phyloP scores from a whole-genome alignment of 768 basidiomycete species.

The Pholiota molesta region DNA sequence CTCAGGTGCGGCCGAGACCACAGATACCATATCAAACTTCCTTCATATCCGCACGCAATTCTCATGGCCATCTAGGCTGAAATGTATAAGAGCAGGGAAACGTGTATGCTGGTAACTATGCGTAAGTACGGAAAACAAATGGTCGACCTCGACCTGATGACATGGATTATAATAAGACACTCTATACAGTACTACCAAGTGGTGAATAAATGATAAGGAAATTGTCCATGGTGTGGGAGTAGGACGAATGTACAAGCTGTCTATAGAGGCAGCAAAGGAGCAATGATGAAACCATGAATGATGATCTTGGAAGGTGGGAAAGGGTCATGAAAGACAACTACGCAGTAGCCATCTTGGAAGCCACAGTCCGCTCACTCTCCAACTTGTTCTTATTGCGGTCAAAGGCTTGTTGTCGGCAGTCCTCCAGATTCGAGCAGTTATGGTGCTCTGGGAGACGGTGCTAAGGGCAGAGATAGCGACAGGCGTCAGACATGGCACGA shows the following conservation, averaged over 20 bases:
- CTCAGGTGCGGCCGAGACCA: conserved; percentile 2
- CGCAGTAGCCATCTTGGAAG: conserved; percentile 84
- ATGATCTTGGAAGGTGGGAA: conserved; percentile 9
- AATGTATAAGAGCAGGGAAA: conserved; percentile 1
- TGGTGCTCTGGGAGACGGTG: conserved; percentile 92
- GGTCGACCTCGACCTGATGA: conserved; percentile 25
- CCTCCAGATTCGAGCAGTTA: conserved; percentile 79
- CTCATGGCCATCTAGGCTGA: conserved; percentile 1
- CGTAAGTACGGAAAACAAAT: conserved; percentile 12
- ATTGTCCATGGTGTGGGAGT: conserved; percentile 19
- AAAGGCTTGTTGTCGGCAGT: conserved; percentile 87
- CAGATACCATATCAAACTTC: not conserved
- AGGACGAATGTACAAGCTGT: conserved; percentile 18
- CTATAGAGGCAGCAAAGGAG: conserved; percentile 9
- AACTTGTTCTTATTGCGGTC: conserved; percentile 86
- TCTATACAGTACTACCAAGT: conserved; percentile 25
- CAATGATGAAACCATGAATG: conserved; percentile 3
- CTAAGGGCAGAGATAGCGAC: conserved; percentile 39
- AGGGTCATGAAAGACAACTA: conserved; percentile 35
- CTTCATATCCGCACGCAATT: conserved; percentile 4
- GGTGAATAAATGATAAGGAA: conserved; percentile 15
- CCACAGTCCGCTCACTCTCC: conserved; percentile 86
- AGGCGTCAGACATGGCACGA: conserved; percentile 7
- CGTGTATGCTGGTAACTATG: conserved; percentile 8
- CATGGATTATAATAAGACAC: conserved; percentile 24